phyloP scores from a whole-genome alignment of 2,329 filamentous ascomycete genomes.

The Verticillium isaacii region DNA sequence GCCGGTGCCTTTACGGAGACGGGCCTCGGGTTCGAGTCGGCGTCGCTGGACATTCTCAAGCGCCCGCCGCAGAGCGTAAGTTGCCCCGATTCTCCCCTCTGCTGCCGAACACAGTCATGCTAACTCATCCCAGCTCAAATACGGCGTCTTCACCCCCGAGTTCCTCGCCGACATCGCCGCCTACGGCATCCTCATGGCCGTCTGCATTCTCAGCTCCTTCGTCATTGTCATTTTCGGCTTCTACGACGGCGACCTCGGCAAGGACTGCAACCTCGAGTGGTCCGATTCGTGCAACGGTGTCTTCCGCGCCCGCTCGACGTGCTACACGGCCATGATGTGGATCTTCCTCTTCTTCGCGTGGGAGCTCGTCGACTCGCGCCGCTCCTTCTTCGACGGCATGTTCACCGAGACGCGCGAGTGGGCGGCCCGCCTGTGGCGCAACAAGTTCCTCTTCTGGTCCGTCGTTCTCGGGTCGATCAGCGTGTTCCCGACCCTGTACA shows the following conservation, averaged over 20 bases:
- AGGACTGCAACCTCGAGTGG: conserved; percentile 53
- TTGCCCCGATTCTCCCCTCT: neutral
- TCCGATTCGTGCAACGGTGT: conserved; percentile 47
- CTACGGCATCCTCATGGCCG: conserved; percentile 61
- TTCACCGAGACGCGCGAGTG: conserved; percentile 43
- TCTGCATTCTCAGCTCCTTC: conserved; percentile 53
- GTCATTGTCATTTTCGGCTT: conserved; percentile 53
- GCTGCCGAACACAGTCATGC: neutral
- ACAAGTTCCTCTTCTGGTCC: conserved; percentile 47
- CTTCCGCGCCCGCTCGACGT: conserved; percentile 61
- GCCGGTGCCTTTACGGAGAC: conserved; percentile 68
- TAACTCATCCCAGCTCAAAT: conserved; percentile 23
- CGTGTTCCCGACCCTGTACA: conserved; percentile 60
- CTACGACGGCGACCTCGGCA: conserved; percentile 48
- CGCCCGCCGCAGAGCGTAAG: conserved; percentile 58
- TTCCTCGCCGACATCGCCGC: conserved; percentile 58
- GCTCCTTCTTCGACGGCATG: conserved; percentile 58
- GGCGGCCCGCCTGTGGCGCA: conserved; percentile 49
- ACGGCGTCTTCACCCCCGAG: conserved; percentile 60
- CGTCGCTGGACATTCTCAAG: conserved; percentile 61
- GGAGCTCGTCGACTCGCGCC: conserved; percentile 62
- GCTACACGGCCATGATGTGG: conserved; percentile 64
- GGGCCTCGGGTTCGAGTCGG: conserved; percentile 65
- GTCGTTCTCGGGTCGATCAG: conserved; percentile 49
- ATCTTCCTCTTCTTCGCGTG: conserved; percentile 64